Conservation (phyloP, 2,329 filamentous ascomycete species). For the Alternaria solani region DNA sequence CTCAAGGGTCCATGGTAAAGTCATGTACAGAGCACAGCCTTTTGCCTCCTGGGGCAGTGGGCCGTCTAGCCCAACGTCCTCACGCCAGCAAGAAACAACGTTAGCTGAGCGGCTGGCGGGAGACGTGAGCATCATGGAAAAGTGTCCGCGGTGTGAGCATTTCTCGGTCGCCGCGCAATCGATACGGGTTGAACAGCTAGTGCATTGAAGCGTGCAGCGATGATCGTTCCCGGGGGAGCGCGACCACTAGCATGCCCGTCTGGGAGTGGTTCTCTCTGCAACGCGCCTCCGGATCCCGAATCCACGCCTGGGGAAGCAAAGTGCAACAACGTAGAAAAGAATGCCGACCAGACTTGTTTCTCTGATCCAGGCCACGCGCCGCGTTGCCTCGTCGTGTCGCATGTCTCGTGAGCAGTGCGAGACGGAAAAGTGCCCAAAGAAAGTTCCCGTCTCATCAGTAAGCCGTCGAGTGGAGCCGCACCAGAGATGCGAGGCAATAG, state of each 20-base stretch:
- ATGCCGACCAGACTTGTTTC: not conserved
- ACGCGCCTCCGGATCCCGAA: conserved; percentile 5
- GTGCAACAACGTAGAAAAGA: not conserved
- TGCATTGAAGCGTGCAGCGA: conserved; percentile 27
- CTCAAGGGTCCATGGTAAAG: conserved; percentile 6
- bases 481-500: conserved; percentile 21
- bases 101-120: conserved; percentile 2
- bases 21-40: conserved; percentile 1
- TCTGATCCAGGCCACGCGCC: not conserved
- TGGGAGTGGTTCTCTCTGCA: conserved; percentile 6
- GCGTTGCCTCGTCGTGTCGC: not conserved
- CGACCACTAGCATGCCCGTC: not conserved
- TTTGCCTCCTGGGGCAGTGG: not conserved
- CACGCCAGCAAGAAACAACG: not conserved
- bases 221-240: conserved; percentile 19
- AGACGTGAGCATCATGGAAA: conserved; percentile 1
- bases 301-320: not conserved
- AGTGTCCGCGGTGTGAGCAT: not conserved
- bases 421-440: not conserved
- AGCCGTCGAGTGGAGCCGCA: conserved; percentile 24
- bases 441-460: conserved; percentile 15
- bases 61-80: conserved; percentile 2
- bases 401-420: not conserved
- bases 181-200: conserved; percentile 26
- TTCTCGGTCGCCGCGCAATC: conserved; percentile 30